Percentiles rank a stretch among this genome's conserved stretches.
Evolutionary conservation across 192 early-diverging fungal species (phyloP).

Genomic region (Jimgerdemannia lactiflua): DNA sequence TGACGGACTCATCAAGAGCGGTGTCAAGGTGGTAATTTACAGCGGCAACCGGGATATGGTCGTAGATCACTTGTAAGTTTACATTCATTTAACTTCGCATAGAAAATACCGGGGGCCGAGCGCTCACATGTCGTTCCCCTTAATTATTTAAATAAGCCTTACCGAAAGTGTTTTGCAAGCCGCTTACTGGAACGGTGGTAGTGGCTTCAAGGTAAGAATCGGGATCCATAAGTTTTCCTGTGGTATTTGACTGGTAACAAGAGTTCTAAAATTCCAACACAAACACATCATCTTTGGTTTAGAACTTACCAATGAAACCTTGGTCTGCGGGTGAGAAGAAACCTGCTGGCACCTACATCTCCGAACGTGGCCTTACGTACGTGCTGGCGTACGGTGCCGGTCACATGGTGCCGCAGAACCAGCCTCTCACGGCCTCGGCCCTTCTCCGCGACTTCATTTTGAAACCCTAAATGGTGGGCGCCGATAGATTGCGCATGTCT

Average conservation of each 20-base stretch:
- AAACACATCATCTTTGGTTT: conserved; percentile 5
- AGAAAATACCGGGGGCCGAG: too few species aligned
- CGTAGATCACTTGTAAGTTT: conserved; percentile 10
- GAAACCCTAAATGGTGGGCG: too few species aligned
- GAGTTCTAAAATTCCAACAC: too few species aligned
- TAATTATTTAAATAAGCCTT: too few species aligned
- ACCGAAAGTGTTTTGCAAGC: too few species aligned
- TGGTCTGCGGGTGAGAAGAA: background rate
- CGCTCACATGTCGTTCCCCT: too few species aligned
- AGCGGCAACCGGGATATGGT: conserved; percentile 6
- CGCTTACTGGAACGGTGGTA: too few species aligned
- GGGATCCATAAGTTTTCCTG: background rate
- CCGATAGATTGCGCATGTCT: too few species aligned
- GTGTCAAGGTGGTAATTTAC: conserved; percentile 7
- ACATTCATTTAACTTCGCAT: background rate
- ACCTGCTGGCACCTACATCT: conserved; percentile 1
- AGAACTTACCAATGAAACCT: background rate
- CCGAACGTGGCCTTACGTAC: conserved; percentile 12
- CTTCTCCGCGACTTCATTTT: too few species aligned
- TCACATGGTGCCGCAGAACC: conserved; percentile 4
- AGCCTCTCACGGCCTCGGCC: too few species aligned
- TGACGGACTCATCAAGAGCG: conserved; percentile 9
- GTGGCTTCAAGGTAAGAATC: too few species aligned
- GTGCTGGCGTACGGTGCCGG: conserved; percentile 7
- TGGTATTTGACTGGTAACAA: too few species aligned